Percentiles rank a stretch among this genome's conserved stretches.
These are phyloP conservation scores for Tephrocybe sp. DNA, from an alignment of 768 basidiomycete species.

Conservation along the genomic window DNA sequence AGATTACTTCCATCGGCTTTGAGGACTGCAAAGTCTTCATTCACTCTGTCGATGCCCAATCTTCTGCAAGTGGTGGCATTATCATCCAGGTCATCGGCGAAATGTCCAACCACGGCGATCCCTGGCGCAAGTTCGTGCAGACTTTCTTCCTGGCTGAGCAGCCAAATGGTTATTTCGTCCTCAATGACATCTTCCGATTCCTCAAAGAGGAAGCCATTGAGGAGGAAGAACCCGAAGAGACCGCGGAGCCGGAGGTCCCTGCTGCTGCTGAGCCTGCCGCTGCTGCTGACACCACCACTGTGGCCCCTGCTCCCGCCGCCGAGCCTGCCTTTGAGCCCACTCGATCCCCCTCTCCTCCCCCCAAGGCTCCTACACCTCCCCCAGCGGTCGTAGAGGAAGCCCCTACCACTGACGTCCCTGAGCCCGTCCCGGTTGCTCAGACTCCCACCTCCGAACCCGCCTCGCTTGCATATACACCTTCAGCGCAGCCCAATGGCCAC, in stretches of 20 bases:
- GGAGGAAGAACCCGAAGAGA: conserved; percentile 61
- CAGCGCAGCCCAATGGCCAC: conserved; percentile 32
- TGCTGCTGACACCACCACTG: conserved; percentile 25
- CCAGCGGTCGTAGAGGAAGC: conserved; percentile 34
- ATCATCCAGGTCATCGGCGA: conserved; percentile 99
- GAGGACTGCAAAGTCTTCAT: conserved; percentile 99
- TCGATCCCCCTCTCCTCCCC: conserved; percentile 33
- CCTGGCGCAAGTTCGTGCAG: conserved; percentile 99
- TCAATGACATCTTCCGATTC: conserved; percentile 99
- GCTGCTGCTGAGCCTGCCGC: conserved; percentile 22
- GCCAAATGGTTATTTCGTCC: conserved; percentile 97
- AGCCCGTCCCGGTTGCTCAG: conserved; percentile 28
- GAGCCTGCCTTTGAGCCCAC: conserved; percentile 33
- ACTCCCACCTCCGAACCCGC: conserved; percentile 30
- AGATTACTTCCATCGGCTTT: conserved; percentile 92
- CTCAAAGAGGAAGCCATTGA: conserved; percentile 93
- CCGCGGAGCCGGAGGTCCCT: conserved; percentile 25
- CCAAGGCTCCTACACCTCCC: conserved; percentile 27
- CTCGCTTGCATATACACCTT: conserved; percentile 12
- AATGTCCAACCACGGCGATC: conserved; percentile 89
- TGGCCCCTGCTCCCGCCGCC: conserved; percentile 30
- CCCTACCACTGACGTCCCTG: conserved; percentile 37
- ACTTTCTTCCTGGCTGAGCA: conserved; percentile 99
- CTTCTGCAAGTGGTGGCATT: conserved; percentile 92
- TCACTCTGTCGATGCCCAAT: conserved; percentile 96